phyloP scores from a whole-genome alignment of 2,329 filamentous ascomycete species.

The Penicillium sp. region DNA sequence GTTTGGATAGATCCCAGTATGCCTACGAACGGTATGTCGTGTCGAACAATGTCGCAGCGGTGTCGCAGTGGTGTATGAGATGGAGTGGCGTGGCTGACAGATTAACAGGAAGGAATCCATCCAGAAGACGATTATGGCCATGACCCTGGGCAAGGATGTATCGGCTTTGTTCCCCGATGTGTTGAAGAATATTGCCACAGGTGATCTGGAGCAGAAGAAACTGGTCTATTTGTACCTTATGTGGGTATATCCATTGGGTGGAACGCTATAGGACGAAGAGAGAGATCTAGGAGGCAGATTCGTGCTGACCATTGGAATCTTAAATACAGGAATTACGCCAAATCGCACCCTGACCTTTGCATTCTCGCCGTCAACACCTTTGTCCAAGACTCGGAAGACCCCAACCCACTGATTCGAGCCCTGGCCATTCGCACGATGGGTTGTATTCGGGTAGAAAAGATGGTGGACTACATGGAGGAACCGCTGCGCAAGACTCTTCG shows the following conservation, averaged over 20 bases:
- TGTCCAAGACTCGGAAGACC: conserved; percentile 98
- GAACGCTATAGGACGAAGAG: background rate
- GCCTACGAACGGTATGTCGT: conserved; percentile 79
- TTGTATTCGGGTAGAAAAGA: conserved; percentile 97
- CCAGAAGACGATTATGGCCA: conserved; percentile 99
- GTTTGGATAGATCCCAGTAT: conserved; percentile 78
- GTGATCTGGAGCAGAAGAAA: conserved; percentile 97
- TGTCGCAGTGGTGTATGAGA: conserved; percentile 5
- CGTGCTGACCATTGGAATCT: conserved; percentile 26
- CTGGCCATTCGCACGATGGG: conserved; percentile 98
- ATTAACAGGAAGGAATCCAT: conserved; percentile 84
- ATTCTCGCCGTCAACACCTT: conserved; percentile 99
- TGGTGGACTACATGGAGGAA: conserved; percentile 99
- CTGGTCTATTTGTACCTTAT: conserved; percentile 98
- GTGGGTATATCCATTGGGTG: conserved; percentile 55
- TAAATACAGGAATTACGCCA: conserved; percentile 86
- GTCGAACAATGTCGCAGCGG: background rate
- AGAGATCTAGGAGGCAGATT: conserved; percentile 2
- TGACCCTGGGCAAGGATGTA: conserved; percentile 98
- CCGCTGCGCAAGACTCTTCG: conserved; percentile 92
- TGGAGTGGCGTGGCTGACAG: conserved; percentile 32
- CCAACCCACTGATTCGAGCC: conserved; percentile 92
- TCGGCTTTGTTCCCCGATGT: conserved; percentile 97
- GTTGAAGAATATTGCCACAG: conserved; percentile 96
- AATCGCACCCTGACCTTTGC: conserved; percentile 96